Evolutionary conservation across 331 rosid genomes (phyloP).

Genomic region (Quercus lobata): DNA sequence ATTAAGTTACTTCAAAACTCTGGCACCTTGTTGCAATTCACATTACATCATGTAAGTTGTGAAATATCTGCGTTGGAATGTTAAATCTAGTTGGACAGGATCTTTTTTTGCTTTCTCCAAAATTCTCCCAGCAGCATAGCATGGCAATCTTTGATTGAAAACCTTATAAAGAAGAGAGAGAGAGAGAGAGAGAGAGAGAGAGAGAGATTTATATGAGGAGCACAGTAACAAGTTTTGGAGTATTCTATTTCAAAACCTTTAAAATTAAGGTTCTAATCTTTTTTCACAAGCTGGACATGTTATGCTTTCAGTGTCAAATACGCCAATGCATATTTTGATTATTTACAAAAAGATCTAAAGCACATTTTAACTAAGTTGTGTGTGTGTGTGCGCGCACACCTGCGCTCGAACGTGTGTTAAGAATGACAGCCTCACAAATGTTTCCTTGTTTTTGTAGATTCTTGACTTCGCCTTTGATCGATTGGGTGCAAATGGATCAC

Average conservation of each 20-base stretch:
- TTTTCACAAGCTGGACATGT: neutral
- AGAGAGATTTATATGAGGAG: neutral
- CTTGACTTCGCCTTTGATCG: constrained; percentile 95
- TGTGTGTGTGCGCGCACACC: neutral
- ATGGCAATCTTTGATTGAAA: neutral
- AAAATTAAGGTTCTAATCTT: neutral
- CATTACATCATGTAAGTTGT: neutral
- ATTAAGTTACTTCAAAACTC: neutral
- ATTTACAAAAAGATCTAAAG: neutral
- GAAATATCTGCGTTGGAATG: neutral
- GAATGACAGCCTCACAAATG: constrained; percentile 21
- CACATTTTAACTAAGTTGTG: neutral
- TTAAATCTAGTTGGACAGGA: neutral
- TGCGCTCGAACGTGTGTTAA: neutral
- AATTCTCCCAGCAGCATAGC: neutral
- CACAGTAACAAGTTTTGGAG: neutral
- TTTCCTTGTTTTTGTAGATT: constrained; percentile 49
- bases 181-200: no score
- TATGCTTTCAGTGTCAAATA: neutral
- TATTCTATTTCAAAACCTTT: neutral
- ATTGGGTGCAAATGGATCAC: constrained; percentile 76
- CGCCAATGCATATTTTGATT: neutral
- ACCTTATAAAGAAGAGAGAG: neutral
- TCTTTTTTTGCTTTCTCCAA: neutral
- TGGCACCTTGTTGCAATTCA: neutral